These are phyloP conservation scores for Pholiota conissans DNA, from an alignment of 768 basidiomycete species.

Conservation along the genomic window DNA sequence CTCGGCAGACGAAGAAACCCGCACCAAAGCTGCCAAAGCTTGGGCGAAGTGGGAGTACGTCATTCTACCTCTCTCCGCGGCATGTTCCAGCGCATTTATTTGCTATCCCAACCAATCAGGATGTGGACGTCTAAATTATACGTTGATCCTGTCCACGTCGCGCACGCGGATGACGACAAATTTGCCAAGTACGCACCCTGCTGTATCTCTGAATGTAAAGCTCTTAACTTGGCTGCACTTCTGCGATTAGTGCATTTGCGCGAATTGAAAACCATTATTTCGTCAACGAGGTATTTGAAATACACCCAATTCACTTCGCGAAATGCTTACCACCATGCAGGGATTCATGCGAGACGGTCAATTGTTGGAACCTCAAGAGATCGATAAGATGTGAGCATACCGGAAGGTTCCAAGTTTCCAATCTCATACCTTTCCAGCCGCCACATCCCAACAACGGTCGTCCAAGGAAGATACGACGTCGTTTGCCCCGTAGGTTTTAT, in stretches of 20 bases:
- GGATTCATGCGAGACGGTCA: slow-evolving; percentile 90
- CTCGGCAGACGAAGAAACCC: slow-evolving; percentile 64
- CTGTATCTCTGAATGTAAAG: neutral
- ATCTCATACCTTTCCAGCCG: slow-evolving; percentile 47
- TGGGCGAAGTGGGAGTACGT: slow-evolving; percentile 90
- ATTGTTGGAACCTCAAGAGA: slow-evolving; percentile 77
- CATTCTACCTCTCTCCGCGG: neutral
- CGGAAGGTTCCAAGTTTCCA: neutral
- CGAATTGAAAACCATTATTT: slow-evolving; percentile 93
- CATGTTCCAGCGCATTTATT: neutral
- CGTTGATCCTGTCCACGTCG: slow-evolving; percentile 68
- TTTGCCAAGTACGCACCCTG: slow-evolving; percentile 64
- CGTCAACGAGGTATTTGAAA: slow-evolving; percentile 60
- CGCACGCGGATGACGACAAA: slow-evolving; percentile 66
- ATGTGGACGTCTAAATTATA: slow-evolving; percentile 81
- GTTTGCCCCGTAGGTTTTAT: slow-evolving; percentile 72
- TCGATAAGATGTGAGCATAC: slow-evolving; percentile 77
- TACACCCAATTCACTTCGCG: neutral
- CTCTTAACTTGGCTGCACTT: neutral
- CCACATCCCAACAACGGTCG: slow-evolving; percentile 79
- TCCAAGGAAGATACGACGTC: slow-evolving; percentile 89
- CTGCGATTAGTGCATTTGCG: slow-evolving; percentile 69
- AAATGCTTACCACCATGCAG: slow-evolving; percentile 30
- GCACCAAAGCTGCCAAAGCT: slow-evolving; percentile 73
- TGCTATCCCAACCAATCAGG: slow-evolving; percentile 34